Conservation (phyloP, 768 basidiomycete species). For the Asterophora parasitica region DNA sequence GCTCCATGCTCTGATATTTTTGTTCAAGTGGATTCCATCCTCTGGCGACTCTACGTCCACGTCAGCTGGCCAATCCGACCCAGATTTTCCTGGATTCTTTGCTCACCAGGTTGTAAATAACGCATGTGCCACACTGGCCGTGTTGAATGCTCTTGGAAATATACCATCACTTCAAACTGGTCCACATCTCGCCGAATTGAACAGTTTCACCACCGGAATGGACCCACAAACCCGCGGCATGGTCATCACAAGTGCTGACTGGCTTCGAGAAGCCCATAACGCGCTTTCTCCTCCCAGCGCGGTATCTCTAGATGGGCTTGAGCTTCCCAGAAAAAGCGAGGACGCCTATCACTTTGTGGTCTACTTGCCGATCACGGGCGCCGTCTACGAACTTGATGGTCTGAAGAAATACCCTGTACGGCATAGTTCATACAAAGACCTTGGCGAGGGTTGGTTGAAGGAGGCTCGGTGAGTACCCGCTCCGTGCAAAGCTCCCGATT, state of each 20-base stretch:
- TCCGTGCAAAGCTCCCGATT: conserved; percentile 1
- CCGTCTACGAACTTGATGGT: conserved; percentile 91
- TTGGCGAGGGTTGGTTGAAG: conserved; percentile 78
- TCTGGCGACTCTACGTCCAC: conserved; percentile 29
- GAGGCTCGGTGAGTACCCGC: conserved; percentile 57
- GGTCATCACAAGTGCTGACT: conserved; percentile 75
- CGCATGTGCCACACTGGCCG: conserved; percentile 93
- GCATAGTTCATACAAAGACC: conserved; percentile 69
- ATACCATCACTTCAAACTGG: conserved; percentile 62
- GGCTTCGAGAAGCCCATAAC: conserved; percentile 85
- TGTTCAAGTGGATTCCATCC: conserved; percentile 92
- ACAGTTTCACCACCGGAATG: conserved; percentile 79
- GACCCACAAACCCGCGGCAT: conserved; percentile 82
- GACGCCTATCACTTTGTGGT: conserved; percentile 98
- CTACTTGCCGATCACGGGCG: conserved; percentile 80
- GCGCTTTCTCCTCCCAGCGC: conserved; percentile 86
- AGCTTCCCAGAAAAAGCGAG: conserved; percentile 55
- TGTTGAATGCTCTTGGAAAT: conserved; percentile 86
- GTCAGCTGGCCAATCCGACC: conserved; percentile 59
- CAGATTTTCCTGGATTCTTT: conserved; percentile 82
- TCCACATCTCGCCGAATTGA: conserved; percentile 64
- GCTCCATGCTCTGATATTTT: conserved; percentile 86
- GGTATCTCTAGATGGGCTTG: conserved; percentile 82
- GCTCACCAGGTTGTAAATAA: conserved; percentile 95
- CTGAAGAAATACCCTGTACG: conserved; percentile 73